Conservation (phyloP, 2,329 filamentous ascomycete species). For the Lachnellula arida region DNA sequence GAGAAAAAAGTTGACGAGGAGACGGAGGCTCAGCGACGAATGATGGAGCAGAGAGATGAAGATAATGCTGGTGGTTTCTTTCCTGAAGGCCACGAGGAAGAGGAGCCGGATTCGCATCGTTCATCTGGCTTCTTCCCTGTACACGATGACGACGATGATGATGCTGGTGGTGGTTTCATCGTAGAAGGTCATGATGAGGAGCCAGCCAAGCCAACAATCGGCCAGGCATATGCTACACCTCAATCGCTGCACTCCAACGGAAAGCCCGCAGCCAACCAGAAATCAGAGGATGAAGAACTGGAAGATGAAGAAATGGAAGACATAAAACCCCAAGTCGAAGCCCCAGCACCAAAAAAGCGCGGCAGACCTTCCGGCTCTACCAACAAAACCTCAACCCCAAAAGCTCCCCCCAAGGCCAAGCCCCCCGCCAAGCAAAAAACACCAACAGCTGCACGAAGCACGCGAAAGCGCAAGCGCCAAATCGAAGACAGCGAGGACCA, state of each 20-base stretch:
- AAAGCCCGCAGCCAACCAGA: neutral
- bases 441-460: neutral
- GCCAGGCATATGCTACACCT: constrained; percentile 20
- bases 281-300: constrained; percentile 12
- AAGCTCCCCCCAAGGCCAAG: constrained; percentile 7
- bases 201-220: constrained; percentile 1
- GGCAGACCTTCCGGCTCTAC: constrained; percentile 17
- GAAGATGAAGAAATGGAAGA: constrained; percentile 15
- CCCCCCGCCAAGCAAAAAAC: constrained; percentile 12
- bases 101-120: constrained; percentile 30
- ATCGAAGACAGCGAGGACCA: constrained; percentile 11
- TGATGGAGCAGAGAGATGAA: constrained; percentile 38
- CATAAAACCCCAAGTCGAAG: neutral
- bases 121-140: constrained; percentile 29
- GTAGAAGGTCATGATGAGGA: constrained; percentile 24
- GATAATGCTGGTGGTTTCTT: constrained; percentile 59
- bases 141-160: constrained; percentile 23
- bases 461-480: constrained; percentile 10
- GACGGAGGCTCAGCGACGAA: constrained; percentile 25
- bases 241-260: constrained; percentile 15
- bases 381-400: constrained; percentile 8
- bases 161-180: constrained; percentile 25
- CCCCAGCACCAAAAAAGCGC: constrained; percentile 13
- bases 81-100: constrained; percentile 50
- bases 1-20: constrained; percentile 24